These are phyloP conservation scores for Arthrinium puccinioides DNA, from an alignment of 2,329 filamentous ascomycete genomes.

Conservation along the genomic window DNA sequence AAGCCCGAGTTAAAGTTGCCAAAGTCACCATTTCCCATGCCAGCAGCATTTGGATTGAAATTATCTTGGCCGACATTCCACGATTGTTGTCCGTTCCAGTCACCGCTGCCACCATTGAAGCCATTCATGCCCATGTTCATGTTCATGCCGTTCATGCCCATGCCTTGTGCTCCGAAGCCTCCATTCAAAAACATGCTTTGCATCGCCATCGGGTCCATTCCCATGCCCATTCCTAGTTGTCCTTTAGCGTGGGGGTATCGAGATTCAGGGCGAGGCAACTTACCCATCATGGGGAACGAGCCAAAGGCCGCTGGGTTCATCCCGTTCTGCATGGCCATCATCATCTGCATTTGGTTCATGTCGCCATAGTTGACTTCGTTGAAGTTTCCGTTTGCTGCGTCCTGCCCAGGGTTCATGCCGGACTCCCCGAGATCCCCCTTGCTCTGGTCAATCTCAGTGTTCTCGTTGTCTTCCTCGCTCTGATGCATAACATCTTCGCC, in stretches of 20 bases:
- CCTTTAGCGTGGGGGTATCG: conserved; percentile 5
- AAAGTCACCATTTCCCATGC: conserved; percentile 75
- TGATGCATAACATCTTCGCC: conserved; percentile 5
- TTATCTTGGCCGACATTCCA: conserved; percentile 85
- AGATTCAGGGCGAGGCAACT: conserved; percentile 25
- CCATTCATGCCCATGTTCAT: conserved; percentile 71
- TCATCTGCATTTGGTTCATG: conserved; percentile 73
- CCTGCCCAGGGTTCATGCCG: conserved; percentile 22
- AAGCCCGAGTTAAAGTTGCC: conserved; percentile 72
- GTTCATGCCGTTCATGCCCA: conserved; percentile 69
- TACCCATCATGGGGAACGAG: conserved; percentile 80
- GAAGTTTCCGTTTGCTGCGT: conserved; percentile 41
- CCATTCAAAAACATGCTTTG: conserved; percentile 74
- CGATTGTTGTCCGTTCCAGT: conserved; percentile 74
- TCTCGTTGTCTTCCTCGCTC: conserved; percentile 7
- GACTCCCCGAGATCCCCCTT: conserved; percentile 22
- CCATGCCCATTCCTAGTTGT: conserved; percentile 68
- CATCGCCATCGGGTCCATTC: conserved; percentile 75
- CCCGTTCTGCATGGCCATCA: conserved; percentile 70
- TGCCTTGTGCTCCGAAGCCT: conserved; percentile 65
- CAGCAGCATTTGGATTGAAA: conserved; percentile 80
- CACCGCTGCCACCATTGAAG: conserved; percentile 64
- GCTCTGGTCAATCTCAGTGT: conserved; percentile 12
- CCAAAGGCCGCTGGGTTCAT: conserved; percentile 50
- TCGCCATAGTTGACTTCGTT: conserved; percentile 57